These are phyloP conservation scores for Podospora conica DNA, from an alignment of 495 filamentous ascomycete genomes.

Conservation along the genomic window DNA sequence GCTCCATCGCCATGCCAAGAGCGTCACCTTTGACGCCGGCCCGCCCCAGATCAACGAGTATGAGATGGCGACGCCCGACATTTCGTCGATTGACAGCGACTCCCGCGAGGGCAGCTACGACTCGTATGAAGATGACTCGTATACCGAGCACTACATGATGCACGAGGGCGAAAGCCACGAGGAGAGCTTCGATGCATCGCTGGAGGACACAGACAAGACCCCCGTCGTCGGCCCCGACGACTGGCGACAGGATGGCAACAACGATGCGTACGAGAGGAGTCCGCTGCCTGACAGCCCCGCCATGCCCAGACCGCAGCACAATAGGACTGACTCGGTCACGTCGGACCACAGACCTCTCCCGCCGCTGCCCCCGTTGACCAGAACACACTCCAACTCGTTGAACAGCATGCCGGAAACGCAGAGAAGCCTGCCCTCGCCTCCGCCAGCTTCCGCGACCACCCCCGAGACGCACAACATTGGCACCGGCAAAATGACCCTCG, in stretches of 20 bases:
- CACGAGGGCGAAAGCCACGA: conserved; percentile 64
- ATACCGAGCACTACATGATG: conserved; percentile 64
- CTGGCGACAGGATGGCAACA: conserved; percentile 72
- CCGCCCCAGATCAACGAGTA: conserved; percentile 95
- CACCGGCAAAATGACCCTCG: conserved; percentile 65
- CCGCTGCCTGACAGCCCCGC: conserved; percentile 47
- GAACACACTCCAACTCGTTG: conserved; percentile 34
- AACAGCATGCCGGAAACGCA: conserved; percentile 50
- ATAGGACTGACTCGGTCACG: conserved; percentile 58
- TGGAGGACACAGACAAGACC: conserved; percentile 94
- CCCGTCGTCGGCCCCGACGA: conserved; percentile 94
- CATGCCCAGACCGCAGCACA: conserved; percentile 36
- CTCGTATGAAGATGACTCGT: conserved; percentile 64
- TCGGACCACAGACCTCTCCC: conserved; percentile 72
- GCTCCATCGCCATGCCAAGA: conserved; percentile 80
- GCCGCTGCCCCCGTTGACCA: conserved; percentile 50
- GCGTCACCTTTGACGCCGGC: conserved; percentile 90
- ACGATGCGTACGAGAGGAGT: conserved; percentile 68
- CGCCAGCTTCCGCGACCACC: conserved; percentile 59
- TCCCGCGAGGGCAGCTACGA: conserved; percentile 91
- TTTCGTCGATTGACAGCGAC: conserved; percentile 79
- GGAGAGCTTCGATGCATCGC: conserved; percentile 87
- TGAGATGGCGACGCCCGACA: conserved; percentile 92
- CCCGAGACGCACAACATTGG: conserved; percentile 63
- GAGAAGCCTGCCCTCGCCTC: conserved; percentile 59